These are phyloP conservation scores for Dryadomyces quercus-mongolicae DNA, from an alignment of 2,329 filamentous ascomycete species.

Conservation along the genomic window DNA sequence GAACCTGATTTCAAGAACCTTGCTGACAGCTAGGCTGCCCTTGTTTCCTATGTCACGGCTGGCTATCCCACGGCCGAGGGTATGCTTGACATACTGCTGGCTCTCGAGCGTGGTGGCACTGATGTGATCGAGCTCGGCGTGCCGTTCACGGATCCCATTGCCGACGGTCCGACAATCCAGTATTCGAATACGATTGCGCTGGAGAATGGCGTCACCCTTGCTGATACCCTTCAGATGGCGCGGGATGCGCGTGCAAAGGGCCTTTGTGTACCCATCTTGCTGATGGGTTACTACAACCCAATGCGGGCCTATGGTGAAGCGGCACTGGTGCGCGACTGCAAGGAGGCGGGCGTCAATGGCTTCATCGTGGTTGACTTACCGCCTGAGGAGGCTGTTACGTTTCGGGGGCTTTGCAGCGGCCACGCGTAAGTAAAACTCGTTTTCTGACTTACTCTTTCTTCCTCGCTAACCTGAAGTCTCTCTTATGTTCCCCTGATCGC, in stretches of 20 bases:
- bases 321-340: slow-evolving; percentile 71
- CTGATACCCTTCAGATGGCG: slow-evolving; percentile 70
- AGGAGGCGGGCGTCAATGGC: slow-evolving; percentile 76
- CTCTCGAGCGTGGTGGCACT: slow-evolving; percentile 84
- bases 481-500: slow-evolving; percentile 97
- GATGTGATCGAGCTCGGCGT: slow-evolving; percentile 94
- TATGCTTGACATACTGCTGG: slow-evolving; percentile 73
- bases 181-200: slow-evolving; percentile 84
- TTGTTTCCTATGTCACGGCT: slow-evolving; percentile 94
- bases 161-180: slow-evolving; percentile 94
- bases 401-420: slow-evolving; percentile 71
- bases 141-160: slow-evolving; percentile 96
- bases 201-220: slow-evolving; percentile 75
- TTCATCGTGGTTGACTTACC: slow-evolving; percentile 96
- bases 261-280: slow-evolving; percentile 67
- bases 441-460: background rate
- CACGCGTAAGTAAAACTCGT: slow-evolving; percentile 41
- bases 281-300: slow-evolving; percentile 99
- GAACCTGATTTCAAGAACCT: background rate
- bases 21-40: slow-evolving; percentile 54
- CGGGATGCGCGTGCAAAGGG: slow-evolving; percentile 66
- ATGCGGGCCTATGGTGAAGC: slow-evolving; percentile 91
- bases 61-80: slow-evolving; percentile 77
- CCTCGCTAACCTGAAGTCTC: slow-evolving; percentile 37
- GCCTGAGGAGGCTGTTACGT: slow-evolving; percentile 88